Evolutionary conservation across 1,284 basidiomycete species (phyloP).

Genomic region (Rhodotorula glutinis): DNA sequence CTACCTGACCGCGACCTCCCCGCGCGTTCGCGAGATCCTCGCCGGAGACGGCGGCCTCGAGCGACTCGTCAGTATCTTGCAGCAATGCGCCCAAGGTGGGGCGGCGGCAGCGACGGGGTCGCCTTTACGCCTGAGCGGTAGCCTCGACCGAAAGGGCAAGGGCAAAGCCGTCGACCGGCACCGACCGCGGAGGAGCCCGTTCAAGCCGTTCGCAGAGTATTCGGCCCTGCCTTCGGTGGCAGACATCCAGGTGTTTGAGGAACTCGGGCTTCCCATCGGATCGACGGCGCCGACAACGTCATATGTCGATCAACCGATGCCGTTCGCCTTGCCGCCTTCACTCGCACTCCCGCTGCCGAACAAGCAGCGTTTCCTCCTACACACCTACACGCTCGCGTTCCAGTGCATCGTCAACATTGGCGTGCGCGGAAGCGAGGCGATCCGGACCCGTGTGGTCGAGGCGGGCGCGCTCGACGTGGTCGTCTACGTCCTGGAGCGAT

Average conservation of each 20-base stretch:
- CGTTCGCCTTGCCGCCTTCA: conserved; percentile 10
- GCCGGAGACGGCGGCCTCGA: conserved; percentile 96
- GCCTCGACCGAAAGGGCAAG: conserved; percentile 27
- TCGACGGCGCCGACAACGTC: background rate
- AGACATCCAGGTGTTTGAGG: background rate
- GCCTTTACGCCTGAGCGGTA: too few relatives aligned
- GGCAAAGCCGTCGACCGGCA: background rate
- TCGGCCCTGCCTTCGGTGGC: conserved; percentile 15
- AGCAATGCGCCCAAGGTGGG: conserved; percentile 34
- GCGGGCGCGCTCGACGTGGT: conserved; percentile 93
- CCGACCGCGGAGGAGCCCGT: conserved; percentile 31
- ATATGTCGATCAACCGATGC: background rate
- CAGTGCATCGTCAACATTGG: conserved; percentile 98
- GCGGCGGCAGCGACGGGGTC: conserved; percentile 7
- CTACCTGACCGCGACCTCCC: conserved; percentile 95
- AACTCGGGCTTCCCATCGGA: conserved; percentile 1
- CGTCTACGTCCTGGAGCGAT: conserved; percentile 89
- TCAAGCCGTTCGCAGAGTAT: conserved; percentile 43
- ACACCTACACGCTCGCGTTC: conserved; percentile 78
- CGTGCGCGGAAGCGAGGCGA: conserved; percentile 89
- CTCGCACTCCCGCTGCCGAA: conserved; percentile 18
- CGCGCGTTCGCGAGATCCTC: conserved; percentile 96
- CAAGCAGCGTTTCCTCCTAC: conserved; percentile 35
- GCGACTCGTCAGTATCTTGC: conserved; percentile 77
- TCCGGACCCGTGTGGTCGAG: conserved; percentile 89